phyloP scores from a whole-genome alignment of 2,329 filamentous ascomycete species.

The Cryoendolithus antarcticus region DNA sequence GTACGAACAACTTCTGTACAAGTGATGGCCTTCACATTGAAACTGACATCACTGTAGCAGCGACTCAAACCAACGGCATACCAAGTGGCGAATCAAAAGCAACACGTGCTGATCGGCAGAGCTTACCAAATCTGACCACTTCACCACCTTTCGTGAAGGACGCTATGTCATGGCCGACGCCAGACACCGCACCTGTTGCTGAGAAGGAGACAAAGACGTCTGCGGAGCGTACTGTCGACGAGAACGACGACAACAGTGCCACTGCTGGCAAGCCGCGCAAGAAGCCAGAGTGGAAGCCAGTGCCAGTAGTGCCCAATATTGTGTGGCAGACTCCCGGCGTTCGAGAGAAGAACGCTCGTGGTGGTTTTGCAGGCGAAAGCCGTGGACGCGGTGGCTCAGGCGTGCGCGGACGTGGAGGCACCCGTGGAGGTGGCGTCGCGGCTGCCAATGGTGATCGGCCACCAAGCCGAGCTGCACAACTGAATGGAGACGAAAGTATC shows the following conservation, averaged over 20 bases:
- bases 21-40: no score
- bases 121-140: constrained; percentile 12
- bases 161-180: constrained; percentile 77
- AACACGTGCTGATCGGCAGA: constrained; percentile 13
- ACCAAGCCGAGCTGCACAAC: background rate
- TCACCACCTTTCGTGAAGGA: constrained; percentile 58
- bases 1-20: background rate
- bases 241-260: constrained; percentile 48
- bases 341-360: constrained; percentile 8
- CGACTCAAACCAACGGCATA: constrained; percentile 1
- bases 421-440: constrained; percentile 25
- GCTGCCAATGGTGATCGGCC: constrained; percentile 7
- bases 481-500: background rate
- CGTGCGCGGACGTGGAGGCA: constrained; percentile 29
- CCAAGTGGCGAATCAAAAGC: constrained; percentile 4
- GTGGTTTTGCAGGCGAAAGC: constrained; percentile 33
- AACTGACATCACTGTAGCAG: constrained; percentile 1
- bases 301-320: constrained; percentile 73
- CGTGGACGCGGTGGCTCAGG: constrained; percentile 44
- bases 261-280: constrained; percentile 42
- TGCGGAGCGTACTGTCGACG: constrained; percentile 54
- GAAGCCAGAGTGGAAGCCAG: constrained; percentile 76
- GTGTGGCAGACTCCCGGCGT: constrained; percentile 70
- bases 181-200: constrained; percentile 49
- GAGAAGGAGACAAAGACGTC: constrained; percentile 63